Evolutionary conservation across 1,284 basidiomycete species (phyloP).

Genomic region (Phellopilus nigrolimitatus): DNA sequence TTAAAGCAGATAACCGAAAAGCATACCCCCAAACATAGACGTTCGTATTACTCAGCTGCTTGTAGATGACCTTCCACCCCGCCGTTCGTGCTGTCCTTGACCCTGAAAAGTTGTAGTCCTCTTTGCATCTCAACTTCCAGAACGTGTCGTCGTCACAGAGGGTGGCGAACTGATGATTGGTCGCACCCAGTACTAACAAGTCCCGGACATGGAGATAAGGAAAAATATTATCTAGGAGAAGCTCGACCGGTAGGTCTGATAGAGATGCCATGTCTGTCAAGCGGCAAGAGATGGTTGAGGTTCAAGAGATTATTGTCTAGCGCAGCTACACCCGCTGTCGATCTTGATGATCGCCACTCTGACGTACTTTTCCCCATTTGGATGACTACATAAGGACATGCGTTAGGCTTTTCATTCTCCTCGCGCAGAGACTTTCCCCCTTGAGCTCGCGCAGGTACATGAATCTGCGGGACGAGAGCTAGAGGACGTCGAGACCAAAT

Average conservation of each 20-base stretch:
- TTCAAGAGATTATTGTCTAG: no score
- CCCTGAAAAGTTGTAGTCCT: slow-evolving; percentile 77
- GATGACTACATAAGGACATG: no score
- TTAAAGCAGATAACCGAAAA: neutral
- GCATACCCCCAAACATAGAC: slow-evolving; percentile 81
- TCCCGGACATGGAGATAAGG: slow-evolving; percentile 55
- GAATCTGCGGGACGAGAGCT: no score
- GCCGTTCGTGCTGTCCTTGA: slow-evolving; percentile 61
- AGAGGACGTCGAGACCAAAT: no score
- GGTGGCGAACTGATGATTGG: slow-evolving; percentile 52
- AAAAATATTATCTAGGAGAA: slow-evolving; percentile 70
- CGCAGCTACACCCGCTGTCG: no score
- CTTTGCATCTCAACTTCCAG: slow-evolving; percentile 67
- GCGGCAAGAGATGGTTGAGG: no score
- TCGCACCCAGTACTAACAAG: slow-evolving; percentile 51
- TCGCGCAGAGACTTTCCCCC: no score
- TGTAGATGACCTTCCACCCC: slow-evolving; percentile 79
- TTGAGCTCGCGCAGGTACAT: no score
- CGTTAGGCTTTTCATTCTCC: no score
- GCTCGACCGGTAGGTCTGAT: slow-evolving; percentile 60
- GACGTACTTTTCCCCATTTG: no score
- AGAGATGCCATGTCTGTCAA: slow-evolving; percentile 33
- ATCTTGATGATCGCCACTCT: no score
- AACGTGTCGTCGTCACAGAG: slow-evolving; percentile 71
- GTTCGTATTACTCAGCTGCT: slow-evolving; percentile 52